phyloP scores from a whole-genome alignment of 2,329 filamentous ascomycete species.

The Trichophaea hybrida region DNA sequence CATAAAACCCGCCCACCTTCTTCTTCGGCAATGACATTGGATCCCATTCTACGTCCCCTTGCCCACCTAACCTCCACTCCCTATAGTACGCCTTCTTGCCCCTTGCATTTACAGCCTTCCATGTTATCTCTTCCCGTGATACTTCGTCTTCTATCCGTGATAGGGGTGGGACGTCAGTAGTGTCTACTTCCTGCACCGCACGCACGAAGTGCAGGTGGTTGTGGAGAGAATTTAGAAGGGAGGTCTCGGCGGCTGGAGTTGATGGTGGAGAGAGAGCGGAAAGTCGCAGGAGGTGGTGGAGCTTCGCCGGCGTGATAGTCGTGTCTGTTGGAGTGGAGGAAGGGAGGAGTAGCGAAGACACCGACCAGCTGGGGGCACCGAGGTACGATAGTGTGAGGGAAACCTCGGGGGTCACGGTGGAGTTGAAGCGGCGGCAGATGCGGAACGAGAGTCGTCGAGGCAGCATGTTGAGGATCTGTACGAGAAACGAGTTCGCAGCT shows the following conservation, averaged over 20 bases:
- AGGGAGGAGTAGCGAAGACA: constrained; percentile 24
- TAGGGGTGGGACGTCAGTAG: constrained; percentile 56
- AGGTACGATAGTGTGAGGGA: constrained; percentile 4
- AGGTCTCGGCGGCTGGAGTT: constrained; percentile 45
- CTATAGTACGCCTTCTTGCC: constrained; percentile 46
- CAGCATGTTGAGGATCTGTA: not conserved
- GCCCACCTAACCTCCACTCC: constrained; percentile 31
- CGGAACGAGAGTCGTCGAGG: not conserved
- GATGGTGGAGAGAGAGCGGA: constrained; percentile 69
- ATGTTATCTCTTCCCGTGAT: constrained; percentile 44
- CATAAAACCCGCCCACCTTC: constrained; percentile 26
- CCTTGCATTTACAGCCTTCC: constrained; percentile 42
- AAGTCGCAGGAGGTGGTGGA: constrained; percentile 74
- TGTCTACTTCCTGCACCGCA: constrained; percentile 67
- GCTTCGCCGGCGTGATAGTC: constrained; percentile 48
- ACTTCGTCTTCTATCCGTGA: constrained; percentile 49
- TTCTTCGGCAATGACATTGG: constrained; percentile 33
- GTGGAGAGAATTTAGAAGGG: constrained; percentile 60
- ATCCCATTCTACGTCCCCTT: constrained; percentile 52
- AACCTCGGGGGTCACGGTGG: not conserved
- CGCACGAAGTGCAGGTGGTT: constrained; percentile 85
- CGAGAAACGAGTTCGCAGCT: too few species aligned
- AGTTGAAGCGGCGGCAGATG: not conserved
- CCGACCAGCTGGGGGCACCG: constrained; percentile 20
- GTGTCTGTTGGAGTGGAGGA: constrained; percentile 27